Base-by-base conservation (phyloP, 257 asterid species). In the Fraxinus anomala region DNA sequence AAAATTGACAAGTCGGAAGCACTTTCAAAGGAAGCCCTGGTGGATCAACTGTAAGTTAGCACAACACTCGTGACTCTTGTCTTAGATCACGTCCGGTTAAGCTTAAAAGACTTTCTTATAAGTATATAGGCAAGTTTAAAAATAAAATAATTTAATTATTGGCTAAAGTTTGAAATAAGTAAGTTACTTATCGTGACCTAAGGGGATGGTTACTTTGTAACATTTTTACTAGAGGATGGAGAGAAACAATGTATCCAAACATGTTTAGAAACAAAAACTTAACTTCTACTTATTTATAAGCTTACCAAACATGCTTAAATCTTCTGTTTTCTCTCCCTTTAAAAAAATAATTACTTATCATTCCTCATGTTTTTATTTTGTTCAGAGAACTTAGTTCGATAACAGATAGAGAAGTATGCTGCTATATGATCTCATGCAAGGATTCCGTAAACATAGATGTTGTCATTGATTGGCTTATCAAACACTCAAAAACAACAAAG, bases 371-470 rank as follows among this genome's bases (percentile, higher is more conserved):
- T 2, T 23, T 56, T 65, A 40, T 42, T 13, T 47, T 28, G 40
- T 80, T 9, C 86, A 93, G 97, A 81, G 92, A 86, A 80, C 87
- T 90, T 10, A 89, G 81, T 39, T 84, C 93, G 5, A 77, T 90
- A 44, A 40, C 88, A 2, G 96, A 91, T 69, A 89, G 97, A 81
- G 98, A 94, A 88, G 97, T 94, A 31, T 91, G 97, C 90, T 90
- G 98, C 88, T 92, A 92, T 42, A 94, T 94, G 98, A 91, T 92
- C 78, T 94, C 98, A 11, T 94, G 98, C 89, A 94, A 91, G 90
- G 97, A 93, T 6, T 85, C 92, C 3, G 85, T 90, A 73, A 93
- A 93, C 85, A 91, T 93, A 36, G 97, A 93, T 70, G 83, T 80
- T 2, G 97, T 93, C 82, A 90, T 93, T 23, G 93, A 93, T 85